Base-by-base conservation (phyloP, 1,284 basidiomycete species). In the Fomitiporia mediterranea region DNA sequence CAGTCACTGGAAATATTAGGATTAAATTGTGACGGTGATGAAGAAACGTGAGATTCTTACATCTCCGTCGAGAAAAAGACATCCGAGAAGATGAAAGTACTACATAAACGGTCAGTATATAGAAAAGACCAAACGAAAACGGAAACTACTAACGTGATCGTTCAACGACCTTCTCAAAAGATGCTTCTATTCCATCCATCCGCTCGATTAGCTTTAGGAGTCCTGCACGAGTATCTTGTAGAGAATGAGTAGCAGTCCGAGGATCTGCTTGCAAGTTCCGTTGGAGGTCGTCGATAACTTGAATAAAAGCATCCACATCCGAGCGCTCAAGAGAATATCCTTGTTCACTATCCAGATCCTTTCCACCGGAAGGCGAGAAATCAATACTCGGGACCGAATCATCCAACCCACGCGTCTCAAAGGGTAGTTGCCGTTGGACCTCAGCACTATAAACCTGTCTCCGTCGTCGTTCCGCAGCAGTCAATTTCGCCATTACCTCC, bases 151-250 rank as follows among this genome's bases (percentile, higher is more conserved):
- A 66, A 91, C 90, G 70, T 56, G 89, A 88, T 44, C 84, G 79
- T 65, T 91, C 89, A 13, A 88, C 86, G 62, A 92, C 84, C 58
- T 82, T 79, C 63, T 93, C 91, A 64, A 94, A 91, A 2, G 84
- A 83, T 0, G 79, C 69, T 65, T 90, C 88, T 9, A 92, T 72
- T 23, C 75, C 75, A 61, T 93, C 87, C 81, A 94, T 90, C 67
- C 83, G 86, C 23, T 69, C 71, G 42, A 93, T 74, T 9, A 89
- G 74, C 65, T 80, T 86, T 59, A 88, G 82, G 32, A 94, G 70
- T 11, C 78, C 74, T 5, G 67, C 60, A 44, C 82, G 79, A 27
- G 86, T 80, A 63, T 86, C 84, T 11, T 73, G 72, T 6, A 91
- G 74, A n/a, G 87, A 82, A 48, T 68, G 71, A 3, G 82, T 65